These are phyloP conservation scores for Mycena olivaceomarginata DNA, from an alignment of 768 basidiomycete genomes.

Conservation along the genomic window DNA sequence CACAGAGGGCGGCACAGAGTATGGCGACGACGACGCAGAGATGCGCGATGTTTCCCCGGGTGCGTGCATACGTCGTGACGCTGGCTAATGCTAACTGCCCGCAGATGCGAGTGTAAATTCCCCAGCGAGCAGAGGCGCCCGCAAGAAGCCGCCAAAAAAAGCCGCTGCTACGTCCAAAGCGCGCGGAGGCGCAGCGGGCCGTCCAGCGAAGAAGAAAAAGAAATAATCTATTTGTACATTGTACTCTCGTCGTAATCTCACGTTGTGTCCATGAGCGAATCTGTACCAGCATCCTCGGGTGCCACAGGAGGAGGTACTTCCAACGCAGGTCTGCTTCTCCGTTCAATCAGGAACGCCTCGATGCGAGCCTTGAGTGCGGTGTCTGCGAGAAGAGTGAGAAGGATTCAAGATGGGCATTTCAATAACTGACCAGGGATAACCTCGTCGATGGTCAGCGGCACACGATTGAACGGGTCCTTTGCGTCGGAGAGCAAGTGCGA, in stretches of 20 bases:
- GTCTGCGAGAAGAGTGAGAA: conserved; percentile 61
- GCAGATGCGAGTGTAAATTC: conserved; percentile 26
- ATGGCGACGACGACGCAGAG: conserved; percentile 79
- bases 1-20: conserved; percentile 83
- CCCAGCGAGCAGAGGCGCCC: conserved; percentile 14
- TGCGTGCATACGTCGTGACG: conserved; percentile 53
- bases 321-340: conserved; percentile 60
- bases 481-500: conserved; percentile 94
- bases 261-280: conserved; percentile 38
- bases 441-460: conserved; percentile 86
- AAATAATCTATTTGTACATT: conserved; percentile 35
- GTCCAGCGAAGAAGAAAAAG: conserved; percentile 40
- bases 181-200: conserved; percentile 12
- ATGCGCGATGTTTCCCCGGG: conserved; percentile 77
- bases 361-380: conserved; percentile 85
- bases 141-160: conserved; percentile 37
- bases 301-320: neutral
- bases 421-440: conserved; percentile 77
- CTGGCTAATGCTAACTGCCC: neutral
- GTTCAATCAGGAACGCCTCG: conserved; percentile 79
- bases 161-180: neutral
- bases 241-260: neutral
- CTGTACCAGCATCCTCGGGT: neutral
- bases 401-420: neutral
- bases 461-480: conserved; percentile 97